Conservation (phyloP, 2,329 filamentous ascomycete species). For the Trichoderma guizhouense region DNA sequence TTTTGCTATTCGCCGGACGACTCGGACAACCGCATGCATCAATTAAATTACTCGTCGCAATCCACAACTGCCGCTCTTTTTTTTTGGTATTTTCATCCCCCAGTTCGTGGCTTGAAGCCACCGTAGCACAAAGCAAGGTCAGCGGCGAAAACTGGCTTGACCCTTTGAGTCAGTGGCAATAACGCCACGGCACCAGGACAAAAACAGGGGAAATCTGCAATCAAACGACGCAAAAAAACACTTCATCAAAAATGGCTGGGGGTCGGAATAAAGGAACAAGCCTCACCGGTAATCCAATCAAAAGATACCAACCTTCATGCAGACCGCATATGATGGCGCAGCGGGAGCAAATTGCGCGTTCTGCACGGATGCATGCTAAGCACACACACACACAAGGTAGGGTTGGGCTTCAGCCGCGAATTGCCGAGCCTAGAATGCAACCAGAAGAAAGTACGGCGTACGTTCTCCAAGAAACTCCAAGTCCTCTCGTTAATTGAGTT, state of each 20-base stretch:
- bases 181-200: not conserved
- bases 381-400: not conserved
- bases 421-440: constrained; percentile 2
- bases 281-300: not conserved
- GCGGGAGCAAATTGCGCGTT: not conserved
- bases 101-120: not conserved
- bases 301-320: not conserved
- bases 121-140: not conserved
- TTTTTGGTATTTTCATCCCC: not conserved
- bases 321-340: not conserved
- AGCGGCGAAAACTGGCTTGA: not conserved
- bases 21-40: not conserved
- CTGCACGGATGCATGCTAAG: not conserved
- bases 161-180: not conserved
- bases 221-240: not conserved
- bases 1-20: not conserved
- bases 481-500: constrained; percentile 10
- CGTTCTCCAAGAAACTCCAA: not conserved
- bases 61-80: not conserved
- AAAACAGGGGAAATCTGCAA: not conserved
- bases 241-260: not conserved
- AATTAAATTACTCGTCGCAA: not conserved
- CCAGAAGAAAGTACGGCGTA: not conserved
- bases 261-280: not conserved
- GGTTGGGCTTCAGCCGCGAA: constrained; percentile 3